A percentile compares a stretch with the other conserved stretches of the same genome.
Evolutionary conservation across 768 basidiomycete species (phyloP).

Genomic region (Thelephora aurantiotincta): DNA sequence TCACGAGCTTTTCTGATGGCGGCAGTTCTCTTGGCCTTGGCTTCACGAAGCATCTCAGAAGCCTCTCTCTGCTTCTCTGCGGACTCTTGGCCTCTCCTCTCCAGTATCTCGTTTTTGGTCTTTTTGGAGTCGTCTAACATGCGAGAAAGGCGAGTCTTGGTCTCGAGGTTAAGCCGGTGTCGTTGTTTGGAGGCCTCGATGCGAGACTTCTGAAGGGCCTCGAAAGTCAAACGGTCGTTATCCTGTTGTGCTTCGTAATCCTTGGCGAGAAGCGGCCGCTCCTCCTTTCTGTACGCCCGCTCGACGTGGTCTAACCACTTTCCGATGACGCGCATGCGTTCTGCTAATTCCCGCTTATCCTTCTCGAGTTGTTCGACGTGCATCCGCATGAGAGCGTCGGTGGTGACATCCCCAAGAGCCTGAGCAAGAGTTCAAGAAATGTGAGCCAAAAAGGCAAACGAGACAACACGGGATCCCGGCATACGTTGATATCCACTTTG

Average conservation of each 20-base stretch:
- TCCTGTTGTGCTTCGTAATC: constrained; percentile 84
- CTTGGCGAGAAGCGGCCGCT: constrained; percentile 67
- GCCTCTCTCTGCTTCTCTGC: constrained; percentile 43
- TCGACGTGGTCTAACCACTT: constrained; percentile 95
- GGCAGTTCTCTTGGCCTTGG: constrained; percentile 62
- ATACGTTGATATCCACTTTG: constrained; percentile 56
- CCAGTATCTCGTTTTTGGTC: constrained; percentile 37
- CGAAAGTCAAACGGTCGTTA: constrained; percentile 57
- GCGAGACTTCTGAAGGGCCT: constrained; percentile 40
- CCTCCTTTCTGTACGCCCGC: constrained; percentile 89
- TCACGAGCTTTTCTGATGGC: constrained; percentile 43
- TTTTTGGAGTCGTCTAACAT: constrained; percentile 58
- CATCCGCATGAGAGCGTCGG: constrained; percentile 73
- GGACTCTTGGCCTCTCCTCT: constrained; percentile 52
- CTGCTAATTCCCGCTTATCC: constrained; percentile 80
- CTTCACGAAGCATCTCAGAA: constrained; percentile 60
- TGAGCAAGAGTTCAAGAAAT: constrained; percentile 15
- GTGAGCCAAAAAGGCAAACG: not conserved
- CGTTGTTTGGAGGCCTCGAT: constrained; percentile 37
- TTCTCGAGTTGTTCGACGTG: constrained; percentile 95
- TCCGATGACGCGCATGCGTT: constrained; percentile 64
- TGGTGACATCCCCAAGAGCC: constrained; percentile 77
- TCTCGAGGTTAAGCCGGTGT: constrained; percentile 53
- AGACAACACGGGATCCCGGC: constrained; percentile 8
- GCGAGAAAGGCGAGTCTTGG: constrained; percentile 60